Conservation (phyloP, 257 asterid genomes). For the Nicotiana tabacum region DNA sequence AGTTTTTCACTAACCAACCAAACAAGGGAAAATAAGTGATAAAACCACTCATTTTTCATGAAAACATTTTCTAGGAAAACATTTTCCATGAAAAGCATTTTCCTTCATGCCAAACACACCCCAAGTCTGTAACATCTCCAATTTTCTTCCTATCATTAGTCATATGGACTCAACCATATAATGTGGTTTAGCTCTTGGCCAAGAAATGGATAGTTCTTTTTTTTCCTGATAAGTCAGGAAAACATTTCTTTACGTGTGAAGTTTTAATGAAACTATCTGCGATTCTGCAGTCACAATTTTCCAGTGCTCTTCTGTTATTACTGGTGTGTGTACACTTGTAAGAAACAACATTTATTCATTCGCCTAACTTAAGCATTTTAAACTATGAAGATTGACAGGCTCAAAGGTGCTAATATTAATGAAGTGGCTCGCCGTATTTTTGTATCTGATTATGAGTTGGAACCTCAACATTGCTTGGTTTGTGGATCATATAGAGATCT, state of each 20-base stretch:
- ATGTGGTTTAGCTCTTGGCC: neutral
- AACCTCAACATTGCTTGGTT: conserved; percentile 55
- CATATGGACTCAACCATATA: neutral
- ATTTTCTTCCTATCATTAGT: neutral
- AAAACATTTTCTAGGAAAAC: too few relatives aligned
- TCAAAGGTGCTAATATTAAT: conserved; percentile 25
- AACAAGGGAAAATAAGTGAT: too few relatives aligned
- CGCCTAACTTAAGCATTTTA: neutral
- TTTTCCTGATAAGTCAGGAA: neutral
- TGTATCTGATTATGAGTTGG: conserved; percentile 28
- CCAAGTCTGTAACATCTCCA: neutral
- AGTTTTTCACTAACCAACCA: too few relatives aligned
- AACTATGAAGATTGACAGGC: conserved; percentile 31
- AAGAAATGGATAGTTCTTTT: neutral
- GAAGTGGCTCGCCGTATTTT: conserved; percentile 35
- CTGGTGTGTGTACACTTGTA: neutral
- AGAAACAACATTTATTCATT: neutral
- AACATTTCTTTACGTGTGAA: neutral
- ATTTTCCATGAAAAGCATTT: too few relatives aligned
- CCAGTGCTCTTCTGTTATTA: neutral
- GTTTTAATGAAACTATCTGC: neutral
- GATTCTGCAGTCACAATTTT: neutral
- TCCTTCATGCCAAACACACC: too few relatives aligned
- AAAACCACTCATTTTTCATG: too few relatives aligned
- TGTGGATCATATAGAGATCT: conserved; percentile 59